Base-by-base conservation (phyloP, 371 early-diverging fungal genomes). In the Umbelopsis sp. region DNA sequence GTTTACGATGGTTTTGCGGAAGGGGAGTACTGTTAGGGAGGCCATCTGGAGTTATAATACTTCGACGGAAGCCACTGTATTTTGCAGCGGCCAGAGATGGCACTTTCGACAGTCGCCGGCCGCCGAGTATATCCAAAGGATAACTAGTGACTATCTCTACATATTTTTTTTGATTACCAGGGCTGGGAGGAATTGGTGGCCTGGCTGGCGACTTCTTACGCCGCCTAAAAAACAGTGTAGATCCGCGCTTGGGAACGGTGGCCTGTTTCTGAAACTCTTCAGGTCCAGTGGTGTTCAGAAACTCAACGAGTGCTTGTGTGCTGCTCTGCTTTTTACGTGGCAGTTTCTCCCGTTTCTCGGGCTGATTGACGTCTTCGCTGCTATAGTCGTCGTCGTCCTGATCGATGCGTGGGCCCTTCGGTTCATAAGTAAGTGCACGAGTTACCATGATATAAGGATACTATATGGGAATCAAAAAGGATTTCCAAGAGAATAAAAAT, bases 221-320 rank as follows among this genome's bases (percentile, higher is more conserved):
- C 24, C 71, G 53, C 44, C 76, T 72, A 37, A 74, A 74, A 53
- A 80, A 80, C 32, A 75, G 50, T 22, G 68, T 50, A 5, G 75
- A 73, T 50, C 70, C 69, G 37, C 77, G 76, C 67, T 71, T 71
- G 24, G 70, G 67, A 35, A 70, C 69, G 0, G 41, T 12, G 25
- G 32, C 52, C 29, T 74, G 70, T 16, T 57, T 57, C 52, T 77
- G 83, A 50, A 82, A 79, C 52, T 82, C 83, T 70, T 82, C 83
- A 45, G 83, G 83, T 44, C 83, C 78, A 20, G 79, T 82, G 3
- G 75, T 81, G 52, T 80, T 80, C 25, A 82, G 70, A 63, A 82
- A 82, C 24, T 82, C 83, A 6, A 80, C 80, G 11, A 82, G 46
- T 22, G 77, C 80, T 70, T 80, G 79, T 4, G 80, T 82, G 1